These are phyloP conservation scores for Neoboletus subvelutipes DNA, from an alignment of 768 basidiomycete genomes.

Conservation along the genomic window DNA sequence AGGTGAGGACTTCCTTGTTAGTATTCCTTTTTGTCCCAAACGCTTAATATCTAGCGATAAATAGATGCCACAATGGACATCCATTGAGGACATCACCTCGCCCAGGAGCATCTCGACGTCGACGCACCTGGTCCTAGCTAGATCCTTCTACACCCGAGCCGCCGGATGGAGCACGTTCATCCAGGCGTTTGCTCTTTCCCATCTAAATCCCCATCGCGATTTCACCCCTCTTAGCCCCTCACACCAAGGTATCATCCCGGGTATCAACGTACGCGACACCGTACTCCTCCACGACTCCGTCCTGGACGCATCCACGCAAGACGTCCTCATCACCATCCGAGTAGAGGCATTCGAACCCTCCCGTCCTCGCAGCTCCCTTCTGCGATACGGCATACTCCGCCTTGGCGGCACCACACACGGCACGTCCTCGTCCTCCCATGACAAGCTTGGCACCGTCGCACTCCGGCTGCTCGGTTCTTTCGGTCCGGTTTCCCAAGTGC, in stretches of 20 bases:
- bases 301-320: conserved; percentile 8
- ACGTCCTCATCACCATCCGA: conserved; percentile 9
- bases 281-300: conserved; percentile 17
- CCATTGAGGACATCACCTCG: background rate
- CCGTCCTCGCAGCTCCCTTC: background rate
- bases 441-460: conserved; percentile 6
- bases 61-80: background rate
- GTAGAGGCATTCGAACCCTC: background rate
- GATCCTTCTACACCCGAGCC: background rate
- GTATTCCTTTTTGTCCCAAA: background rate
- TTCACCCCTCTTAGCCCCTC: conserved; percentile 4
- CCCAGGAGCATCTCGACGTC: conserved; percentile 18
- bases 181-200: conserved; percentile 16
- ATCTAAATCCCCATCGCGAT: background rate
- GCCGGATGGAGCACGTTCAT: conserved; percentile 8
- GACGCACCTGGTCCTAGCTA: conserved; percentile 18
- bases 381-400: conserved; percentile 9
- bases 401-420: background rate
- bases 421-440: background rate
- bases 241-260: conserved; percentile 9
- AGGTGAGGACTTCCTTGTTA: conserved; percentile 1
- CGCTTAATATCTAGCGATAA: background rate
- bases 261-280: background rate
- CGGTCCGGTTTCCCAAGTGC: background rate
- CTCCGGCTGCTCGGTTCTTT: conserved; percentile 6